Evolutionary conservation across 106 monocot genomes (phyloP).

Genomic region (Apostasia shenzhenica): DNA sequence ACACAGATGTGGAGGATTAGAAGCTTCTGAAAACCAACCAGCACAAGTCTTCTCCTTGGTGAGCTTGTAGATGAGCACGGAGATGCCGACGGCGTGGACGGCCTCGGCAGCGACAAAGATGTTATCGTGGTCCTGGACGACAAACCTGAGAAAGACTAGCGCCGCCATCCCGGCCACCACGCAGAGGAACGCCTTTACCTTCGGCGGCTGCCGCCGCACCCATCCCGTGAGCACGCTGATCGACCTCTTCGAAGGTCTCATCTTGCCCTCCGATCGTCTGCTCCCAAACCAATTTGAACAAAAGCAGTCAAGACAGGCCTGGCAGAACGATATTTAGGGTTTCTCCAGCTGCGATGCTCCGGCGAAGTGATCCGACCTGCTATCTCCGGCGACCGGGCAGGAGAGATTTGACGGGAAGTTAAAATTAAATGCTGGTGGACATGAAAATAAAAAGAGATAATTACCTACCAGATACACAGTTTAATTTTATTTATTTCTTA

Average conservation of each 20-base stretch:
- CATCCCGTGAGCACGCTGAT: slow-evolving; percentile 9
- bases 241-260: slow-evolving; percentile 4
- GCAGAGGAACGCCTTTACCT: slow-evolving; percentile 64
- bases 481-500: no score
- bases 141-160: slow-evolving; percentile 34
- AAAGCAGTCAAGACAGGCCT: not conserved
- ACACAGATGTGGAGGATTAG: not conserved
- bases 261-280: not conserved
- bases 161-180: slow-evolving; percentile 52
- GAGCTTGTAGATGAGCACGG: slow-evolving; percentile 67
- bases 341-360: not conserved
- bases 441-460: no score
- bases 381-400: no score
- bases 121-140: slow-evolving; percentile 56
- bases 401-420: no score
- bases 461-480: no score
- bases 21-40: not conserved
- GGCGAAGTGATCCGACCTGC: not conserved
- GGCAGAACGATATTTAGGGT: no score
- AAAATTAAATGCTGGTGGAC: no score
- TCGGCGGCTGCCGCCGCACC: slow-evolving; percentile 56
- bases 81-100: slow-evolving; percentile 50
- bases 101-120: slow-evolving; percentile 66
- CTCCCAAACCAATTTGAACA: not conserved
- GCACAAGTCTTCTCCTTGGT: slow-evolving; percentile 44